These are phyloP conservation scores for Murraya koenigii DNA, from an alignment of 345 rosid genomes.

Conservation along the genomic window DNA sequence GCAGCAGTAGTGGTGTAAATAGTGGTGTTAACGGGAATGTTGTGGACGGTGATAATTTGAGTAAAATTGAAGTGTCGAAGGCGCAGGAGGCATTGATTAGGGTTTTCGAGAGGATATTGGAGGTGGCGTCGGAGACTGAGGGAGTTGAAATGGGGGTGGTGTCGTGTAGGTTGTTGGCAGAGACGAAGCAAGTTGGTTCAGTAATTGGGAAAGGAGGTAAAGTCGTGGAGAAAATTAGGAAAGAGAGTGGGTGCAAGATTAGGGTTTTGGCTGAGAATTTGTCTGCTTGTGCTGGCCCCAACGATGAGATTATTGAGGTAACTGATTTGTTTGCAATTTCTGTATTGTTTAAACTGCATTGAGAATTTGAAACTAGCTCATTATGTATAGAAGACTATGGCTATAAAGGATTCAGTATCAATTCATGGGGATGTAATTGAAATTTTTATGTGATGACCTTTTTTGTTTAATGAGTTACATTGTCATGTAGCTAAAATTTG, in stretches of 20 bases:
- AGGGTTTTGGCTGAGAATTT: conserved; percentile 62
- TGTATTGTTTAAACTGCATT: neutral
- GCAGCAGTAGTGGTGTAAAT: neutral
- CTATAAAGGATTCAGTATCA: neutral
- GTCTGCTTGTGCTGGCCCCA: conserved; percentile 58
- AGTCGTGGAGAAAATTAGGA: conserved; percentile 72
- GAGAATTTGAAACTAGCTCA: neutral
- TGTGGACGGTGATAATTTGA: neutral
- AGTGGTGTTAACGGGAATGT: conserved; percentile 13
- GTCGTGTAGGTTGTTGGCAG: conserved; percentile 72
- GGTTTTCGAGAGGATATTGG: conserved; percentile 73
- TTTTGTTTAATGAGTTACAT: neutral
- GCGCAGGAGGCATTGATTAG: conserved; percentile 76
- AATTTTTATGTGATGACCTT: too few species aligned
- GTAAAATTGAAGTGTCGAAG: conserved; percentile 54
- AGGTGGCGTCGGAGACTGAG: conserved; percentile 57
- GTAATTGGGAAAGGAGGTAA: conserved; percentile 91
- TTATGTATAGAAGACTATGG: neutral
- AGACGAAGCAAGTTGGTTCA: conserved; percentile 65
- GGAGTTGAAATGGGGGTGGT: conserved; percentile 40
- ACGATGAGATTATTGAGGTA: conserved; percentile 89
- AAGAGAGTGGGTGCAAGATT: conserved; percentile 68
- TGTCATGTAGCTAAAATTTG: neutral
- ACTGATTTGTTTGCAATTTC: neutral
- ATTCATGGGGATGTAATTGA: neutral